Conservation (phyloP, 2,329 filamentous ascomycete species). For the Sporothrix phasma region DNA sequence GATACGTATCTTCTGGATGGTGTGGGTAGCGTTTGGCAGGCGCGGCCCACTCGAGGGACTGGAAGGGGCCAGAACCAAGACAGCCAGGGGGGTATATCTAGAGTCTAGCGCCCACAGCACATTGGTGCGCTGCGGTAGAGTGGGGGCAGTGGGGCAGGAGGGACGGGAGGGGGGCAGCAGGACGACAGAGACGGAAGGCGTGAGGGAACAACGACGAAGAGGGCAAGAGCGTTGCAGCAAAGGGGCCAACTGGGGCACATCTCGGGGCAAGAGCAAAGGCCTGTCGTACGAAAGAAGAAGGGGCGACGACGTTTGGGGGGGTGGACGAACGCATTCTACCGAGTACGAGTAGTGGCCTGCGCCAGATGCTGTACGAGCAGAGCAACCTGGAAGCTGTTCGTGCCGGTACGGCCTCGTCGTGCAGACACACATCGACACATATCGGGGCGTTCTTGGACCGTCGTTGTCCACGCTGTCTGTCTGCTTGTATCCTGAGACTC, state of each 20-base stretch:
- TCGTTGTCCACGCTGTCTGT: no score
- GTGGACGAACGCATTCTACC: background rate
- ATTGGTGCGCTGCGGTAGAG: slow-evolving; percentile 9
- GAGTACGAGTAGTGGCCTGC: background rate
- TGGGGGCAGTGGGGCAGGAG: slow-evolving; percentile 5
- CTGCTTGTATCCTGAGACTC: background rate
- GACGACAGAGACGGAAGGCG: background rate
- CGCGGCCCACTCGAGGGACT: slow-evolving; percentile 7
- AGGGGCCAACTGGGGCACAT: background rate
- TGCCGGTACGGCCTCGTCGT: no score
- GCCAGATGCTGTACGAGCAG: background rate
- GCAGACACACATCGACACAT: no score
- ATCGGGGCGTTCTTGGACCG: no score
- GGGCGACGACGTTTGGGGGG: background rate
- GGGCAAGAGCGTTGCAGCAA: background rate
- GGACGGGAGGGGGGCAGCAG: background rate
- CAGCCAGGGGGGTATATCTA: slow-evolving; percentile 14
- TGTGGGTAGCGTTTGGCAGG: slow-evolving; percentile 7
- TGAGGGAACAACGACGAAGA: background rate
- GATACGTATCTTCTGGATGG: background rate
- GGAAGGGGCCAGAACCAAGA: background rate
- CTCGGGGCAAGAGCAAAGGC: background rate
- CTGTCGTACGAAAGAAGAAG: background rate
- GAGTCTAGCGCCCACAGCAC: slow-evolving; percentile 12
- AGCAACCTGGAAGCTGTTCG: no score